These are phyloP conservation scores for Aegle marmelos DNA, from an alignment of 345 rosid genomes.

Conservation along the genomic window DNA sequence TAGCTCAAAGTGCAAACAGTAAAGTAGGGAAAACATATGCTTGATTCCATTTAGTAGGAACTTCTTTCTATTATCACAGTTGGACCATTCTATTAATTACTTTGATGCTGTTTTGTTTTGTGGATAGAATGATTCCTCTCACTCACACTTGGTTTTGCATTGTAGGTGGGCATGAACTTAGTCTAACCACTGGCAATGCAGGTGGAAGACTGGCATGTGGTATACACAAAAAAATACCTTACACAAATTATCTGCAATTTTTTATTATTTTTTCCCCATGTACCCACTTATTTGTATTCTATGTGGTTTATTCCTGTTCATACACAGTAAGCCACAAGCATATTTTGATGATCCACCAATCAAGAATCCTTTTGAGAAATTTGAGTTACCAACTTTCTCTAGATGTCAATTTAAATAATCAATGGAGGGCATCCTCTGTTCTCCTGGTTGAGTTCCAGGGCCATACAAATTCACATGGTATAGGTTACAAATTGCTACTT, in stretches of 20 bases:
- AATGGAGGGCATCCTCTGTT: background rate
- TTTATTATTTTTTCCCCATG: background rate
- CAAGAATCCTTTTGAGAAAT: background rate
- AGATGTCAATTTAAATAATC: background rate
- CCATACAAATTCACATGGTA: background rate
- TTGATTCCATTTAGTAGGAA: background rate
- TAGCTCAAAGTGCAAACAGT: background rate
- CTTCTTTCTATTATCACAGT: background rate
- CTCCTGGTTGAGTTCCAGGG: background rate
- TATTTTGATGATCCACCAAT: background rate
- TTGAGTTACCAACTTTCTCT: background rate
- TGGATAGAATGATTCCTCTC: constrained; percentile 7
- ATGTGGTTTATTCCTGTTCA: background rate
- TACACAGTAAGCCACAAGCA: background rate
- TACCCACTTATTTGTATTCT: background rate
- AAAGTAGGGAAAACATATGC: background rate
- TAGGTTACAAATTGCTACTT: background rate
- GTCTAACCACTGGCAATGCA: constrained; percentile 92
- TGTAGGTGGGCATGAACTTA: constrained; percentile 96
- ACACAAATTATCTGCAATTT: background rate
- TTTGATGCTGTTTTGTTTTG: background rate
- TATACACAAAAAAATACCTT: constrained; percentile 30
- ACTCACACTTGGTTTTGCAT: constrained; percentile 21
- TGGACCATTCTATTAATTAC: background rate
- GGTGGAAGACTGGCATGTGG: constrained; percentile 99